Conservation (phyloP, 2,329 filamentous ascomycete species). For the Cordyceps militaris region DNA sequence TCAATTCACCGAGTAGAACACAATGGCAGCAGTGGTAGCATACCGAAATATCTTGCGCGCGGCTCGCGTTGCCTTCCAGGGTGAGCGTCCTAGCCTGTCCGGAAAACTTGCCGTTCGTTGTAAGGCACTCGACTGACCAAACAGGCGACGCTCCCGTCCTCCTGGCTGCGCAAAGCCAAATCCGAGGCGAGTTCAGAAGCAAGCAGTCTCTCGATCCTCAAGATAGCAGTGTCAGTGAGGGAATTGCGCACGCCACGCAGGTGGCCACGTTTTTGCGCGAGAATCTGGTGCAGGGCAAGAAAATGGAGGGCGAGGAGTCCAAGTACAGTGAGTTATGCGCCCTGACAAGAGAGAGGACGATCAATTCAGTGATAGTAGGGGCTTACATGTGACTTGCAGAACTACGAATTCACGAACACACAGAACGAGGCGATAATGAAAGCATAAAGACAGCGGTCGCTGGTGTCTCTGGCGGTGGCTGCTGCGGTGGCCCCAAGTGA, state of each 20-base stretch:
- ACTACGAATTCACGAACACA: constrained; percentile 82
- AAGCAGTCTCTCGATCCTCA: constrained; percentile 53
- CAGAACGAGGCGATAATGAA: constrained; percentile 89
- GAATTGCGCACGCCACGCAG: constrained; percentile 73
- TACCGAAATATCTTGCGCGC: constrained; percentile 80
- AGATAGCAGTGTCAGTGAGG: constrained; percentile 52
- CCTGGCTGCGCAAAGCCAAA: constrained; percentile 62
- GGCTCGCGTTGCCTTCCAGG: constrained; percentile 73
- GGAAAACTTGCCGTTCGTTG: neutral
- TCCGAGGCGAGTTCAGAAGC: constrained; percentile 65
- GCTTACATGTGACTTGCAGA: constrained; percentile 41
- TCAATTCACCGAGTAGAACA: constrained; percentile 11
- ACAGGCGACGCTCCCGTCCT: constrained; percentile 66
- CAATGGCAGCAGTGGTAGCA: constrained; percentile 63
- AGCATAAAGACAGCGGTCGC: constrained; percentile 62
- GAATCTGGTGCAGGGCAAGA: constrained; percentile 82
- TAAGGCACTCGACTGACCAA: neutral
- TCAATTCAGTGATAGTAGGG: neutral
- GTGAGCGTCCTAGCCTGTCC: constrained; percentile 35
- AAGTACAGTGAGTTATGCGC: constrained; percentile 51
- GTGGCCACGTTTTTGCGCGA: constrained; percentile 71
- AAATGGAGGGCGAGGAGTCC: constrained; percentile 28
- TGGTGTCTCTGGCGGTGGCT: constrained; percentile 24
- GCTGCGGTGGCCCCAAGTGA: constrained; percentile 17
- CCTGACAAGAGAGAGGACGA: neutral